Evolutionary conservation across 139 green algal genomes (phyloP).

Genomic region (Bryopsis sp.): DNA sequence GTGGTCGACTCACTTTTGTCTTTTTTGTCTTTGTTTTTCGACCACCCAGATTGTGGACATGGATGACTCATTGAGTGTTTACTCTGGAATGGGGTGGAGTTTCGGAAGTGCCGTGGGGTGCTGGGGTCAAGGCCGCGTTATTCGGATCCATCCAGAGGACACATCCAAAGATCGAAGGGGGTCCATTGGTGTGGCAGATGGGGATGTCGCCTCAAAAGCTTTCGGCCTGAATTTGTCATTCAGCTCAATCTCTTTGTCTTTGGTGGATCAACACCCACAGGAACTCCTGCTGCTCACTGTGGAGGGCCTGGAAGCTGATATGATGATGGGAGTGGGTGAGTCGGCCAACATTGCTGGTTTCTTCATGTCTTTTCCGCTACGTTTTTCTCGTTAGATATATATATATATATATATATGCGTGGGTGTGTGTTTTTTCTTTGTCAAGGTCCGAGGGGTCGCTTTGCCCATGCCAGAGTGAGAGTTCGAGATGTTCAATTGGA

Average conservation of each 20-base stretch:
- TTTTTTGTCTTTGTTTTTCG: no score
- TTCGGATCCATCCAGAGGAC: constrained; percentile 2
- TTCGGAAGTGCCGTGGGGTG: neutral
- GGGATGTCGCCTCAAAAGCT: no score
- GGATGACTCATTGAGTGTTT: neutral
- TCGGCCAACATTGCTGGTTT: constrained; percentile 20
- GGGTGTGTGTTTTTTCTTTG: neutral
- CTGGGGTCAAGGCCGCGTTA: constrained; percentile 1
- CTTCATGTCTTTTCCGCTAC: constrained; percentile 8
- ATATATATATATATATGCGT: neutral
- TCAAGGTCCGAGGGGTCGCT: neutral
- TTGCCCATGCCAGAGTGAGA: neutral
- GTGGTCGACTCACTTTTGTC: no score
- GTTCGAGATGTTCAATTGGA: constrained; percentile 51
- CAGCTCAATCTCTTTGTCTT: no score
- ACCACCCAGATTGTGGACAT: neutral
- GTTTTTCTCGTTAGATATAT: neutral
- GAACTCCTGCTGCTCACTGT: constrained; percentile 62
- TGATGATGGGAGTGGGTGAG: constrained; percentile 25
- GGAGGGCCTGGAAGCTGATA: constrained; percentile 33
- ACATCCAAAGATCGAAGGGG: no score
- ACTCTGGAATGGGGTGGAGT: neutral
- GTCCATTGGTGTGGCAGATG: no score
- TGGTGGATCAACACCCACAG: constrained; percentile 61
- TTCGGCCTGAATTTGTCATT: no score